A percentile compares a stretch with the other conserved stretches of the same genome.
These are phyloP conservation scores for Cupressus sempervirens DNA, from an alignment of 75 land plant genomes.

Conservation along the genomic window DNA sequence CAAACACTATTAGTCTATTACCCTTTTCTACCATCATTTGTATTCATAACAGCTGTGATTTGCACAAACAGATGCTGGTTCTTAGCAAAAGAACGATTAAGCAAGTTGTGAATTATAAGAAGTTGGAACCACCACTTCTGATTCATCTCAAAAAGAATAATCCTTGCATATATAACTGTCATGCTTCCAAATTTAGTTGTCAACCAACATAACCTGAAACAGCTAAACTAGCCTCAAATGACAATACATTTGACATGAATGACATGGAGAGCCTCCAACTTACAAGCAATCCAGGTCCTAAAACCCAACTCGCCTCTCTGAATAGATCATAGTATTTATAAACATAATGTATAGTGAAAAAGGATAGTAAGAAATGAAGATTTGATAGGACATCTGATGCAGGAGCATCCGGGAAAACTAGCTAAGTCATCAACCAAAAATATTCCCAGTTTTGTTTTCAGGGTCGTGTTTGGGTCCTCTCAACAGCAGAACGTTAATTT, in stretches of 20 bases:
- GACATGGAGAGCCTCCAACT: background rate
- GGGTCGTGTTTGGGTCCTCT: no score
- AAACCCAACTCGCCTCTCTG: background rate
- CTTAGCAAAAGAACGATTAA: background rate
- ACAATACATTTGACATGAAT: background rate
- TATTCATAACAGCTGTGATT: conserved; percentile 1
- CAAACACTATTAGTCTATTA: background rate
- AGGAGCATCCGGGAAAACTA: no score
- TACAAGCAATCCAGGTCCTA: background rate
- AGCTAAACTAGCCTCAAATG: background rate
- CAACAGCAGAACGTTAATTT: no score
- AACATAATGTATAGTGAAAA: background rate
- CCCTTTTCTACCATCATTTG: background rate
- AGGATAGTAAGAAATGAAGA: background rate
- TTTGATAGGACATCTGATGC: background rate
- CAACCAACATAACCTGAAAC: background rate
- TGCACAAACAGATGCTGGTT: background rate
- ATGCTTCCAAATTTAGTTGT: background rate
- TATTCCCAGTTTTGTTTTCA: no score
- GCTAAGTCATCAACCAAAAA: no score
- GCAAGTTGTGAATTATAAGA: no score
- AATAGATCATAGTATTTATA: background rate
- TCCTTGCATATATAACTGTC: background rate
- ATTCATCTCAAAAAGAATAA: background rate
- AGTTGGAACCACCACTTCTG: background rate